Base-by-base conservation (phyloP, 2,329 filamentous ascomycete species). In the Cladophialophora bantiana region DNA sequence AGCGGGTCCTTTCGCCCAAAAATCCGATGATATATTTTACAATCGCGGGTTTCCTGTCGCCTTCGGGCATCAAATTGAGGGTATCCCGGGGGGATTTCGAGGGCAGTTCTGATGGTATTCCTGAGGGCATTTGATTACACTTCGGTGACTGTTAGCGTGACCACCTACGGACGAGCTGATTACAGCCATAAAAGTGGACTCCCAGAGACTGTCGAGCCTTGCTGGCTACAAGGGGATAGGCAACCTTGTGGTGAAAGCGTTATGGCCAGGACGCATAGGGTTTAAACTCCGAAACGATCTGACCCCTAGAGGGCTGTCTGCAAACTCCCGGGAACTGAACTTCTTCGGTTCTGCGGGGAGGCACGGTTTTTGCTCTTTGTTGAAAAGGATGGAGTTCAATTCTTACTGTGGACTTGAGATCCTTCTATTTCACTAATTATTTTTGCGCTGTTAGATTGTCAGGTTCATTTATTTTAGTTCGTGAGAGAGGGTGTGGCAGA, bases 161-260 rank as follows among this genome's bases (percentile, higher is more conserved):
- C 45, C 45, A 54, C 36, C 48, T 62, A 53, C 45, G 50, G 34
- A 53, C 59, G 57, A 50, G 57, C 57, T 50, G 57, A 58, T 38
- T 50, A 34, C 38, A 36, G 57, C 26, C 57, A 59, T 20, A 26
- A 62, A 62, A 62, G 59, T 56, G 60, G 60, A 57, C 38, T 63
- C 60, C 60, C 60, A 48, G 52, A 6, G 60, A 63, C 60, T 63
- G 50, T 31, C 5, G 60, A 57, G 60, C 13, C 38, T 20, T 63
- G 60, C 26, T 54, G 59, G 59, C 45, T 62, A n/a, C 35, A 26
- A 15, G 6, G 45, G 35, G 34, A 18, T n/a, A 6, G 20, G 35
- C 34, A 20, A 48, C 59, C n/a, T 42, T 36, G 35, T 26, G 36
- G 59, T 56, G 34, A 55, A 38, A 34, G 60, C 60, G 60, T 50